Conservation (phyloP, 768 basidiomycete genomes). For the Floccularia luteovirens region DNA sequence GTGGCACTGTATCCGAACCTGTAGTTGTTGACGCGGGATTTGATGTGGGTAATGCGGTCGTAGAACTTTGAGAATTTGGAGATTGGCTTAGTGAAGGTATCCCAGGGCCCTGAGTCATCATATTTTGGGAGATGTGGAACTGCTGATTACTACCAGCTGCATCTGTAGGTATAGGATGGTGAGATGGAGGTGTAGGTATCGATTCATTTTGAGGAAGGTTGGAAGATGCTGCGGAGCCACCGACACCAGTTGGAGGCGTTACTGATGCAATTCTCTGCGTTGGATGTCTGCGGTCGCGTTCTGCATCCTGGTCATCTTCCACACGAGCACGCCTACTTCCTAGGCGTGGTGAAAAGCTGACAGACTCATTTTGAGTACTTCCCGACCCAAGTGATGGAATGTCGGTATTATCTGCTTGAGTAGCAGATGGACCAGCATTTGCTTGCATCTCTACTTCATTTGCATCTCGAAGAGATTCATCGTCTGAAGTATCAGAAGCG, state of each 20-base stretch:
- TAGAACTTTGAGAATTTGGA: too few relatives aligned
- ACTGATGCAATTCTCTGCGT: constrained; percentile 37
- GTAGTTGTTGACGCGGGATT: too few relatives aligned
- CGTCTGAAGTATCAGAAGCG: constrained; percentile 6
- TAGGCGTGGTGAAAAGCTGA: constrained; percentile 11
- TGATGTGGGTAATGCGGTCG: too few relatives aligned
- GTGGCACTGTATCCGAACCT: too few relatives aligned
- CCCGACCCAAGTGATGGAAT: too few relatives aligned
- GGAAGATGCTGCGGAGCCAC: too few relatives aligned
- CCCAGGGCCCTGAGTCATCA: too few relatives aligned
- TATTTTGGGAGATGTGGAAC: background rate
- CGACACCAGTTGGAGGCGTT: constrained; percentile 1
- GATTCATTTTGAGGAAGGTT: too few relatives aligned
- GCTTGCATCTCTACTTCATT: constrained; percentile 7
- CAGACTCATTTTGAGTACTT: too few relatives aligned
- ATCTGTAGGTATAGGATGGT: constrained; percentile 1
- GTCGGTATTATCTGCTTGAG: background rate
- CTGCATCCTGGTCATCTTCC: constrained; percentile 55
- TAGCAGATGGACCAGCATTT: background rate
- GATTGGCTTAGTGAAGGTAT: too few relatives aligned
- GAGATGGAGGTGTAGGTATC: too few relatives aligned
- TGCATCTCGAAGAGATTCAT: constrained; percentile 1
- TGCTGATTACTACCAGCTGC: background rate
- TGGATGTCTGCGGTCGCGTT: constrained; percentile 57
- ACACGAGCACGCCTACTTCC: constrained; percentile 44